phyloP scores from a whole-genome alignment of 495 filamentous ascomycete genomes.

The Podospora comata region DNA sequence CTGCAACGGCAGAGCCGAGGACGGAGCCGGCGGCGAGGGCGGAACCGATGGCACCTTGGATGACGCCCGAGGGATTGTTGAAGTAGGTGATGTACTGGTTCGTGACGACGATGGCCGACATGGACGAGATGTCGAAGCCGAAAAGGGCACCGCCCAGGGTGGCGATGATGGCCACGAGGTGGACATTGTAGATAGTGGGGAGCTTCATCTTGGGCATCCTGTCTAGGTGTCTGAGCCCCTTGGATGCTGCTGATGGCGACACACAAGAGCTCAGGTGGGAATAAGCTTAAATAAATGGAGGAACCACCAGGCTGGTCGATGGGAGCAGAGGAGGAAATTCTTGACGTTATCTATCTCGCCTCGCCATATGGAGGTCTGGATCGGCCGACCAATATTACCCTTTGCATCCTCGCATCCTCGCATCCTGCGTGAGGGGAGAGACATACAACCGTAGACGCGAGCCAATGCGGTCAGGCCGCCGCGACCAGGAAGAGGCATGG shows the following conservation, averaged over 20 bases:
- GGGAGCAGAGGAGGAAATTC: neutral
- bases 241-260: neutral
- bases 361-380: neutral
- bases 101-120: constrained; percentile 65
- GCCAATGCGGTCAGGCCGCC: constrained; percentile 1
- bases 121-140: constrained; percentile 46
- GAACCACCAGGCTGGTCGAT: constrained; percentile 1
- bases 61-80: constrained; percentile 58
- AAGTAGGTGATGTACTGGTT: constrained; percentile 67
- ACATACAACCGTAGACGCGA: neutral
- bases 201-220: constrained; percentile 25
- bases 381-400: neutral
- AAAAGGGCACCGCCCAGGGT: constrained; percentile 62
- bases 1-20: constrained; percentile 19
- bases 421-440: neutral
- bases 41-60: constrained; percentile 63
- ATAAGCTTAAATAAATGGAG: neutral
- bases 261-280: neutral
- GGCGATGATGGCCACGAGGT: constrained; percentile 61
- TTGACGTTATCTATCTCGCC: neutral
- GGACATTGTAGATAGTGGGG: constrained; percentile 58
- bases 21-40: constrained; percentile 24
- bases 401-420: neutral
- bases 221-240: neutral
- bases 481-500: neutral